Evolutionary conservation across 495 filamentous ascomycete genomes (phyloP).

Genomic region (Aspergillus ellipticus): DNA sequence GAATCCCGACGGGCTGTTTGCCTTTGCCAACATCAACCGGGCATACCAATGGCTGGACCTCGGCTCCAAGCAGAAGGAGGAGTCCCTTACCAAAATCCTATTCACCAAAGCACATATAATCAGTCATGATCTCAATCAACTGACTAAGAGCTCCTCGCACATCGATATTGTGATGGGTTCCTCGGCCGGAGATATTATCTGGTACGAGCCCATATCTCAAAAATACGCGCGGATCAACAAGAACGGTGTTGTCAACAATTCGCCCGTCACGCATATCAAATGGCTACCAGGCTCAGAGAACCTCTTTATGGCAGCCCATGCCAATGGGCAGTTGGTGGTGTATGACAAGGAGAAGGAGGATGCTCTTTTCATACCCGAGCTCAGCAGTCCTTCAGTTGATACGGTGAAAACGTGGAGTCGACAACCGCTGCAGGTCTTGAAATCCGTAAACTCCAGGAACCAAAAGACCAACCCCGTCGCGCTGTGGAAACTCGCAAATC

Average conservation of each 20-base stretch:
- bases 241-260: conserved; percentile 84
- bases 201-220: conserved; percentile 96
- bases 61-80: conserved; percentile 56
- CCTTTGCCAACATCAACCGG: conserved; percentile 91
- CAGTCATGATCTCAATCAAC: conserved; percentile 86
- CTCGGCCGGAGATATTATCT: conserved; percentile 92
- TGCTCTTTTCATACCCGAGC: conserved; percentile 63
- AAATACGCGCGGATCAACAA: conserved; percentile 96
- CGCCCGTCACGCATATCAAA: conserved; percentile 78
- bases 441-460: conserved; percentile 87
- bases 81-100: conserved; percentile 88
- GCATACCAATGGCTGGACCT: conserved; percentile 86
- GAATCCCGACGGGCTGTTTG: conserved; percentile 72
- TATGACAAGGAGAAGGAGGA: conserved; percentile 99
- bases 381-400: conserved; percentile 40
- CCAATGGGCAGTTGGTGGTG: conserved; percentile 88
- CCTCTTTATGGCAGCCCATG: conserved; percentile 87
- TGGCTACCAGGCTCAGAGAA: conserved; percentile 96
- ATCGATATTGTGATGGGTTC: conserved; percentile 94
- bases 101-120: conserved; percentile 95
- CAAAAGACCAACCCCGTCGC: conserved; percentile 91
- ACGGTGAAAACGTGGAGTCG: conserved; percentile 39
- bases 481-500: conserved; percentile 85
- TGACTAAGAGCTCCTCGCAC: conserved; percentile 75
- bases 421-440: conserved; percentile 59